Percentiles rank a stretch among this genome's conserved stretches.
Conservation (phyloP, 441 rosid genomes). For the Pelargonium cotyledonis region DNA sequence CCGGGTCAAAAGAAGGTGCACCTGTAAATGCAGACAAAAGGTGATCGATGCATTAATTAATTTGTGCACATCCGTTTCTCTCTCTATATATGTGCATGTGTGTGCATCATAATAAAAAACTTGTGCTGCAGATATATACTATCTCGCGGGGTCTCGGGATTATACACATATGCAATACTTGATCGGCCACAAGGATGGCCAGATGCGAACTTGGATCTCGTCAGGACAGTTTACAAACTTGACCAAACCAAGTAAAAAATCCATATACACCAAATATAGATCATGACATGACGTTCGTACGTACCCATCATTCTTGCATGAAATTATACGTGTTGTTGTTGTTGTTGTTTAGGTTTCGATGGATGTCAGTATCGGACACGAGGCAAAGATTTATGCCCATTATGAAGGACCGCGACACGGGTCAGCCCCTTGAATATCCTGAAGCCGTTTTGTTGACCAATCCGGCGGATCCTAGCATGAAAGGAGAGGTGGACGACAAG, state of each 20-base stretch:
- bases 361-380: constrained; percentile 22
- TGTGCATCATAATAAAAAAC: too few species aligned
- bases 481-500: constrained; percentile 62
- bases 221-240: constrained; percentile 73
- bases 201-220: constrained; percentile 56
- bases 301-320: too few species aligned
- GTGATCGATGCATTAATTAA: too few species aligned
- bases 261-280: background rate
- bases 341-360: constrained; percentile 16
- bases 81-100: too few species aligned
- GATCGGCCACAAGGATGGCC: constrained; percentile 75
- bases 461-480: constrained; percentile 15
- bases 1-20: too few species aligned
- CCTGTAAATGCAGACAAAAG: constrained; percentile 49
- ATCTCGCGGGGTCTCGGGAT: constrained; percentile 70
- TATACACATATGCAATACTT: constrained; percentile 64
- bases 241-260: constrained; percentile 62
- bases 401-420: constrained; percentile 13
- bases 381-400: constrained; percentile 25
- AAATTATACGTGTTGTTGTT: too few species aligned
- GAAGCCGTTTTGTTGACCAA: constrained; percentile 22
- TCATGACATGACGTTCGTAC: too few species aligned
- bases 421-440: constrained; percentile 22
- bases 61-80: too few species aligned
- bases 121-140: constrained; percentile 48